Conservation (phyloP, 208 protist genomes). For the Histomonas meleagridis region DNA sequence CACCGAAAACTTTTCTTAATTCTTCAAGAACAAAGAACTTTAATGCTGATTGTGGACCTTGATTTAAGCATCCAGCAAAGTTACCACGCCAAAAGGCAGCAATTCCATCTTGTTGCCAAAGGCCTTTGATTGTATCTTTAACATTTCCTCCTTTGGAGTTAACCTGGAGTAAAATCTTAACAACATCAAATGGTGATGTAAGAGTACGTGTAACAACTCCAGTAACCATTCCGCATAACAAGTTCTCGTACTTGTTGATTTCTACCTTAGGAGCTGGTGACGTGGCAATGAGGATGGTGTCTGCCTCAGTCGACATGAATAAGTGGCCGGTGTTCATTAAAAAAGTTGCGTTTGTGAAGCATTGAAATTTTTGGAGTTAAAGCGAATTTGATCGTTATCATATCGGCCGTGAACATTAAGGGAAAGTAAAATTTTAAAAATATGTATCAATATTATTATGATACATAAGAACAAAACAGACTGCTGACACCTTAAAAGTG, state of each 20-base stretch:
- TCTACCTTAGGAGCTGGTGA: neutral
- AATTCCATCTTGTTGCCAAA: neutral
- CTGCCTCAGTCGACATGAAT: neutral
- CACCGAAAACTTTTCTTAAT: neutral
- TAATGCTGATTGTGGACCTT: neutral
- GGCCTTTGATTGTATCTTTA: neutral
- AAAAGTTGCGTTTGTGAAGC: no score
- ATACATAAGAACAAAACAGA: no score
- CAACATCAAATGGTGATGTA: slow-evolving; percentile 3
- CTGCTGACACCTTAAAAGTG: no score
- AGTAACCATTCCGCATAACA: neutral
- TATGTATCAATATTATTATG: no score
- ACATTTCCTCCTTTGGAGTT: neutral
- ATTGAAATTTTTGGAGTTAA: no score
- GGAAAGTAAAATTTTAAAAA: no score
- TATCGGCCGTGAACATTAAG: no score
- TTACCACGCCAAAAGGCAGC: slow-evolving; percentile 28
- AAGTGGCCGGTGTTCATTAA: no score
- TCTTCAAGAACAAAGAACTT: neutral
- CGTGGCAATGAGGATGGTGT: neutral
- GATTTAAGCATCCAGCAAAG: neutral
- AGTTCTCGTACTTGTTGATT: neutral
- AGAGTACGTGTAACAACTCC: neutral
- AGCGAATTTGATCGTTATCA: no score
- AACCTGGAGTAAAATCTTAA: slow-evolving; percentile 20